Conservation (phyloP, 2,329 filamentous ascomycete genomes). For the Fusarium subglutinans region DNA sequence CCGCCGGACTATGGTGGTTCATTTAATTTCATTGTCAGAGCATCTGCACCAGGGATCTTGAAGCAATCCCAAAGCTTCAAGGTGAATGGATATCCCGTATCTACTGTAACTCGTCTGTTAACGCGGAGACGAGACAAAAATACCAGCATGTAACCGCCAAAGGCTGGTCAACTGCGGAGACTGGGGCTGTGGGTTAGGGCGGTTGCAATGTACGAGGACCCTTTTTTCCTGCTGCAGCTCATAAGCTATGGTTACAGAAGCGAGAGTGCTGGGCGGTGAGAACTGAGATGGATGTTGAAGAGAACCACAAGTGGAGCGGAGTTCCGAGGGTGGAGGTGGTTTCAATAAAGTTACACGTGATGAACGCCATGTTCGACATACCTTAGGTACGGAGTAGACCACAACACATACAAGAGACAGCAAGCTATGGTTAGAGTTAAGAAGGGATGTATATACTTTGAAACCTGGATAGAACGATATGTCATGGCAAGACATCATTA, state of each 20-base stretch:
- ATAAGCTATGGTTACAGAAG: constrained; percentile 1
- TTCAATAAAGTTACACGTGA: constrained; percentile 24
- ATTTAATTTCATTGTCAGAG: constrained; percentile 22
- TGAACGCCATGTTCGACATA: constrained; percentile 13
- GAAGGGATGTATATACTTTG: neutral
- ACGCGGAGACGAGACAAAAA: constrained; percentile 6
- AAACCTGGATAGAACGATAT: neutral
- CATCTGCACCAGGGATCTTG: neutral
- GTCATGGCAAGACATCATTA: constrained; percentile 3
- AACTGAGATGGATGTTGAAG: neutral
- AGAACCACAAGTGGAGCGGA: neutral
- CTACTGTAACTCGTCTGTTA: neutral
- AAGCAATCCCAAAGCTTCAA: constrained; percentile 1
- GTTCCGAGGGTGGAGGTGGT: constrained; percentile 11
- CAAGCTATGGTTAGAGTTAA: neutral
- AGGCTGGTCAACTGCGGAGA: neutral
- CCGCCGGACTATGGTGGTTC: constrained; percentile 29
- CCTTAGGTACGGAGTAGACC: neutral
- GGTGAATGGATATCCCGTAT: neutral
- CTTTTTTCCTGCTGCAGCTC: constrained; percentile 21
- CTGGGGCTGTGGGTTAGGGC: constrained; percentile 23
- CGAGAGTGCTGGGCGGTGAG: constrained; percentile 26
- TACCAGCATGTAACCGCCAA: neutral
- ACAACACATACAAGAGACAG: neutral
- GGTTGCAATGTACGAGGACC: constrained; percentile 4